Percentiles rank a stretch among this genome's conserved stretches.
phyloP scores from a whole-genome alignment of 2,329 filamentous ascomycete genomes.

The Pezicula carpinea region DNA sequence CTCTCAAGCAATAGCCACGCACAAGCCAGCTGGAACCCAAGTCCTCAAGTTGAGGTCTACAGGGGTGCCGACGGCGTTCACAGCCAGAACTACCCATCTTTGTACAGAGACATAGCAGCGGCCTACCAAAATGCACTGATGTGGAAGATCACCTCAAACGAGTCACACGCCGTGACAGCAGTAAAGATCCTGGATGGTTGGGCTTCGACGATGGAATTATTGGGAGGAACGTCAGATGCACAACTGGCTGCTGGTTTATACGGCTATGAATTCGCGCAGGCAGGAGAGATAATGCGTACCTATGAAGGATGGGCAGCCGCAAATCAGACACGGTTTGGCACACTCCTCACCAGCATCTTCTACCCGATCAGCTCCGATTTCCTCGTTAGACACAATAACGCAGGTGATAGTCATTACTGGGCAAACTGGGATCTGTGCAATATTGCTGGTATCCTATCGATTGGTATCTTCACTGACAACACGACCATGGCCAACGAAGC shows the following conservation, averaged over 20 bases:
- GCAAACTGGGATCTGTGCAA: conserved; percentile 39
- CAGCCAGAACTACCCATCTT: conserved; percentile 27
- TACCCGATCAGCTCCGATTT: neutral
- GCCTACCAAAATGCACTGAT: conserved; percentile 34
- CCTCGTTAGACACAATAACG: neutral
- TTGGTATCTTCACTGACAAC: conserved; percentile 39
- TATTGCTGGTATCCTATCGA: conserved; percentile 34
- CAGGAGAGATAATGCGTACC: conserved; percentile 34
- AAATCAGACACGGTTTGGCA: conserved; percentile 14
- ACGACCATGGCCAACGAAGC: conserved; percentile 32
- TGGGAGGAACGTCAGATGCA: conserved; percentile 32
- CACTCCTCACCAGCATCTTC: neutral
- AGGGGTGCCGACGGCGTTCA: neutral
- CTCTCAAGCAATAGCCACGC: neutral
- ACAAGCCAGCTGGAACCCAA: neutral
- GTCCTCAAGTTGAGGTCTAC: neutral
- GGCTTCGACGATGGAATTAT: conserved; percentile 22
- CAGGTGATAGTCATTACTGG: conserved; percentile 1
- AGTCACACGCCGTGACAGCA: conserved; percentile 31
- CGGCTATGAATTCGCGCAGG: conserved; percentile 41
- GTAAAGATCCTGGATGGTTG: conserved; percentile 21
- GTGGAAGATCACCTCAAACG: conserved; percentile 34
- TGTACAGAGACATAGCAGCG: conserved; percentile 30
- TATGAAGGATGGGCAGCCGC: conserved; percentile 29
- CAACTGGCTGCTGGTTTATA: conserved; percentile 37